Evolutionary conservation across 768 basidiomycete species (phyloP).

Genomic region (Dioszegia crocea): DNA sequence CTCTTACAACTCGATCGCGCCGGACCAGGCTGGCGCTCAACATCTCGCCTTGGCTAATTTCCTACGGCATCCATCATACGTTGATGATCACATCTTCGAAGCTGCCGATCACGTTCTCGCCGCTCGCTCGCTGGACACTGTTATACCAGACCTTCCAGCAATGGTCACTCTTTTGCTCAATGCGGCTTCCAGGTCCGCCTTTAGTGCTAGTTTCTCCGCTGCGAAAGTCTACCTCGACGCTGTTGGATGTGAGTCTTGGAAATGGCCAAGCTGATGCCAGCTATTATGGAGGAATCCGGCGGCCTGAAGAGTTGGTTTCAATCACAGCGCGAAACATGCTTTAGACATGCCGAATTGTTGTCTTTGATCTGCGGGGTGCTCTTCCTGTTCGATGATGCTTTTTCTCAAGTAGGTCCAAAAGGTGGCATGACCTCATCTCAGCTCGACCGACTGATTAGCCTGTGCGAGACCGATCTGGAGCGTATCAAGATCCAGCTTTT

Average conservation of each 20-base stretch:
- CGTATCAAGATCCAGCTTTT: slow-evolving; percentile 8
- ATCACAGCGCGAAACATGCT: slow-evolving; percentile 1
- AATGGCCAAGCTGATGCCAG: background rate
- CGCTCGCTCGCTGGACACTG: slow-evolving; percentile 6
- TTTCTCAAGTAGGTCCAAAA: slow-evolving; percentile 10
- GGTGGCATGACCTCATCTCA: background rate
- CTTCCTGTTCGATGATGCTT: slow-evolving; percentile 6
- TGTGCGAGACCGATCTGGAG: slow-evolving; percentile 14
- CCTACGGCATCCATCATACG: slow-evolving; percentile 7
- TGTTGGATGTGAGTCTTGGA: slow-evolving; percentile 1
- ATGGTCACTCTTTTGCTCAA: slow-evolving; percentile 13
- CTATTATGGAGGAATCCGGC: slow-evolving; percentile 11
- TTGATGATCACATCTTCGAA: slow-evolving; percentile 24
- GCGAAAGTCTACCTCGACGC: slow-evolving; percentile 11
- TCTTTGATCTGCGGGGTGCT: slow-evolving; percentile 11
- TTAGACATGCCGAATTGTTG: background rate
- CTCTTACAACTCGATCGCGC: slow-evolving; percentile 15
- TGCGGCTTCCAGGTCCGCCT: slow-evolving; percentile 12
- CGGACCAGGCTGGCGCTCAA: background rate
- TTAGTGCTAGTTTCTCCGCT: slow-evolving; percentile 12
- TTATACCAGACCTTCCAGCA: background rate
- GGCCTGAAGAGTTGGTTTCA: slow-evolving; percentile 8
- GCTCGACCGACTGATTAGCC: slow-evolving; percentile 3
- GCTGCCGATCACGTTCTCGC: slow-evolving; percentile 29
- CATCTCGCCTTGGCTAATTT: slow-evolving; percentile 16